These are phyloP conservation scores for Epichloe uncinata DNA, from an alignment of 2,329 filamentous ascomycete genomes.

Conservation along the genomic window DNA sequence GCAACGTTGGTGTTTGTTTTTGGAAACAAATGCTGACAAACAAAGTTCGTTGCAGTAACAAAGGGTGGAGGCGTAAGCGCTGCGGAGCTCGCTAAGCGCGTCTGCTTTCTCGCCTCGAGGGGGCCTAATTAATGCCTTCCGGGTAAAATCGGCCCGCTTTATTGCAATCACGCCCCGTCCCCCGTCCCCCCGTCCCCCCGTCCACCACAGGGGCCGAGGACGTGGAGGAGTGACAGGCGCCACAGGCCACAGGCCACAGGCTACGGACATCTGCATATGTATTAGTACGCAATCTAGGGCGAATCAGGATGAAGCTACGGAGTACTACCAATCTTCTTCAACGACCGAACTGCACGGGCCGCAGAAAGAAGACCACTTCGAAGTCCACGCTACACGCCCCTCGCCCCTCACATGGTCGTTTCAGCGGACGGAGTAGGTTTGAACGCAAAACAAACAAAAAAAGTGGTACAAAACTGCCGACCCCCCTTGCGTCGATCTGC, in stretches of 20 bases:
- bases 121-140: not conserved
- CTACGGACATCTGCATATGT: no score
- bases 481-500: not conserved
- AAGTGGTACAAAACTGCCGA: not conserved
- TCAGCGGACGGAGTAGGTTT: not conserved
- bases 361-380: no score
- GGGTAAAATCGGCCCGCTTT: not conserved
- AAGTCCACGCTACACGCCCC: not conserved
- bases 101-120: not conserved
- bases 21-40: not conserved
- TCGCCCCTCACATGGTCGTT: not conserved
- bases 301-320: no score
- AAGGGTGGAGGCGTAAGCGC: conserved; percentile 1
- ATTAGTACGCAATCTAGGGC: no score
- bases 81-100: conserved; percentile 3
- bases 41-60: not conserved
- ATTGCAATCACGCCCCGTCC: not conserved
- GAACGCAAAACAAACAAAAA: not conserved
- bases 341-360: no score
- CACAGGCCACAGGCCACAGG: no score
- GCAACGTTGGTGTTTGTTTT: not conserved
- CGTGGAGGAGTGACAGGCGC: no score
- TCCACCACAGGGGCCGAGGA: no score
- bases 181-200: no score
- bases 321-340: no score